Evolutionary conservation across 352 stramenopile genomes (phyloP), one percentile per base, ranked within the genome.

Genomic region (Blastocystis sp.): DNA sequence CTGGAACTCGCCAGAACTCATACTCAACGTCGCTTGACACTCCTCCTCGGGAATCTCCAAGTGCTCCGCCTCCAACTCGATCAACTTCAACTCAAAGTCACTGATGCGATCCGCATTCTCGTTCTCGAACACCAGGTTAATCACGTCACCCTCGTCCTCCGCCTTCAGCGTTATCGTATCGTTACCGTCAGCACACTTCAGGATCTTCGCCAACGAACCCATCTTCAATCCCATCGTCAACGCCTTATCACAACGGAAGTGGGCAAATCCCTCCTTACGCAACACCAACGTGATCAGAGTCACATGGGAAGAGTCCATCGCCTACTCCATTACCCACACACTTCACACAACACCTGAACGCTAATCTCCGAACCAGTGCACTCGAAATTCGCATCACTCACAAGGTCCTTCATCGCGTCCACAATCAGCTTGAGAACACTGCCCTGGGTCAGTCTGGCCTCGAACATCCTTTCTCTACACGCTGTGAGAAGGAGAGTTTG

Each of bases 221-320:
- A 96, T 96, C 91, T 98, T 98, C 69, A 99, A 93, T 67, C 97
- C 97, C 23, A 99, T 91, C 45, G 94, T 96, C 86, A 98, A 96
- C 88, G 96, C 95, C 81, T 95, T 92, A 91, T 99, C 97, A 91
- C 96, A 99, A 89, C 97, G 93, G 92, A 97, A 99, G 92, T 98
- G 94, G 90, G 98, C 95, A 90, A 99, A 99, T 71, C 94, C 95
- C 86, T 96, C 94, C 60, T 92, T 92, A 56, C 93, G 93, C 77
- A 99, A 92, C 76, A 96, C 90, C 43, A 99, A 91, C 67, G 95
- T 95, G 62, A 98, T 96, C 17, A 99, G 92, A 82, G 96, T 98
- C 59, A 99, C 97, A 91, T 99, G 97, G 41, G 95, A 98, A 69
- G 94, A 96, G 91, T 99, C 97, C 97, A 99, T 99, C 52, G 96